Evolutionary conservation across 148 eudicot genomes (phyloP).

Genomic region (Bassia scoparia): DNA sequence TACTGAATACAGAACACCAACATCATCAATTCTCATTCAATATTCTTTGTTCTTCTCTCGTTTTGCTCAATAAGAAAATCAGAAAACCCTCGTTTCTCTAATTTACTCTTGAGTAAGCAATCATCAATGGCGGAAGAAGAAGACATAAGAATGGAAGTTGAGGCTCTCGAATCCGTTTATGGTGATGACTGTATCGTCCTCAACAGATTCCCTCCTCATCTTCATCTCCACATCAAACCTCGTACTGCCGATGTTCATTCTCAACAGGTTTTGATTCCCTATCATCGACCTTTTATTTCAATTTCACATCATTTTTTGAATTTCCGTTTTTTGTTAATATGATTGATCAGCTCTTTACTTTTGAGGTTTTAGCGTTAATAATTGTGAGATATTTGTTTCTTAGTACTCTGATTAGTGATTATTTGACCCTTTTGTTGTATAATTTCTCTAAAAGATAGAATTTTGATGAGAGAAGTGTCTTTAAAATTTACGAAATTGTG

Average conservation of each 20-base stretch:
- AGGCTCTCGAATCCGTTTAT: conserved; percentile 74
- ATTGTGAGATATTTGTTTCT: too few species aligned
- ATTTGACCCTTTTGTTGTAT: too few species aligned
- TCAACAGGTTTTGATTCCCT: conserved; percentile 52
- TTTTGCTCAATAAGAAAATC: too few species aligned
- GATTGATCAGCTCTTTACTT: not conserved
- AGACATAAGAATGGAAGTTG: conserved; percentile 54
- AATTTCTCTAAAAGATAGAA: too few species aligned
- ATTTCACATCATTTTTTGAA: not conserved
- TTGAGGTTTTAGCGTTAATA: not conserved
- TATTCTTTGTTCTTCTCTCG: too few species aligned
- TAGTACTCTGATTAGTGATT: too few species aligned
- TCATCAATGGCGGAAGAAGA: conserved; percentile 56
- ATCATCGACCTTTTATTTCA: not conserved
- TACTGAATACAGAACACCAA: too few species aligned
- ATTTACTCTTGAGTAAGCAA: not conserved
- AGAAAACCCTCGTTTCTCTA: not conserved
- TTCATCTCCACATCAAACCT: conserved; percentile 63
- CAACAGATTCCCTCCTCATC: conserved; percentile 56
- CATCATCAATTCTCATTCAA: too few species aligned
- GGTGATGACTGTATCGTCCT: conserved; percentile 68
- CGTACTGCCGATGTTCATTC: conserved; percentile 77
- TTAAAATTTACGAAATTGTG: too few species aligned
- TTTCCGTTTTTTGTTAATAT: not conserved
- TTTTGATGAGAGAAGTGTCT: too few species aligned